Conservation (phyloP, 2,329 filamentous ascomycete genomes). For the Aureobasidium zeae region DNA sequence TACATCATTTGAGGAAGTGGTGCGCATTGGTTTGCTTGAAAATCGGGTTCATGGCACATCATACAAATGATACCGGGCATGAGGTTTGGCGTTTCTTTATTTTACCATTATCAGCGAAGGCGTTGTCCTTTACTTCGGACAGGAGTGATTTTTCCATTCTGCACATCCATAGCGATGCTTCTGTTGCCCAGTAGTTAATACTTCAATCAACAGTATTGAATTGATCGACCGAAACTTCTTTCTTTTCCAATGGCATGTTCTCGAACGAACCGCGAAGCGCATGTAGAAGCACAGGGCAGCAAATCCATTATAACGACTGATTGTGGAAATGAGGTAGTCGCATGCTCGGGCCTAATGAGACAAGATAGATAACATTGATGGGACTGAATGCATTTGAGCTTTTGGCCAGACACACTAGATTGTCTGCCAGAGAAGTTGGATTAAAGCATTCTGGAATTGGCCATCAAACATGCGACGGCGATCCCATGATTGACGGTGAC, state of each 20-base stretch:
- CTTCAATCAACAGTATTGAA: constrained; percentile 12
- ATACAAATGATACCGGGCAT: constrained; percentile 12
- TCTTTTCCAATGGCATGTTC: too few species aligned
- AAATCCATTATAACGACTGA: too few species aligned
- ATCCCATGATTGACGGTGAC: constrained; percentile 9
- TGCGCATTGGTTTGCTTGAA: not conserved
- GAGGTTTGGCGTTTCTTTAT: constrained; percentile 9
- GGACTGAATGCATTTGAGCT: too few species aligned
- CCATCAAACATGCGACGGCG: not conserved
- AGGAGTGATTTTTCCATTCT: constrained; percentile 7
- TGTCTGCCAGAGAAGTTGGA: not conserved
- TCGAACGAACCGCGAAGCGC: not conserved
- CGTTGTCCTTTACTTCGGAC: constrained; percentile 13
- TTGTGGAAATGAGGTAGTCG: not conserved
- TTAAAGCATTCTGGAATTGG: constrained; percentile 6
- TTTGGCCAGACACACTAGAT: not conserved
- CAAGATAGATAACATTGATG: too few species aligned
- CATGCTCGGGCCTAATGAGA: not conserved
- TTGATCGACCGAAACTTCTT: too few species aligned
- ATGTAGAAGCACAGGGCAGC: constrained; percentile 8
- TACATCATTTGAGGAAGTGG: constrained; percentile 46
- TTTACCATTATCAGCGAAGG: constrained; percentile 15
- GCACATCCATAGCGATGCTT: constrained; percentile 10
- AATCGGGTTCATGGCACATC: constrained; percentile 4
- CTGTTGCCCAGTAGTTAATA: constrained; percentile 13